phyloP scores from a whole-genome alignment of 2,329 filamentous ascomycete genomes.

The Decorospora gaudefroyi region DNA sequence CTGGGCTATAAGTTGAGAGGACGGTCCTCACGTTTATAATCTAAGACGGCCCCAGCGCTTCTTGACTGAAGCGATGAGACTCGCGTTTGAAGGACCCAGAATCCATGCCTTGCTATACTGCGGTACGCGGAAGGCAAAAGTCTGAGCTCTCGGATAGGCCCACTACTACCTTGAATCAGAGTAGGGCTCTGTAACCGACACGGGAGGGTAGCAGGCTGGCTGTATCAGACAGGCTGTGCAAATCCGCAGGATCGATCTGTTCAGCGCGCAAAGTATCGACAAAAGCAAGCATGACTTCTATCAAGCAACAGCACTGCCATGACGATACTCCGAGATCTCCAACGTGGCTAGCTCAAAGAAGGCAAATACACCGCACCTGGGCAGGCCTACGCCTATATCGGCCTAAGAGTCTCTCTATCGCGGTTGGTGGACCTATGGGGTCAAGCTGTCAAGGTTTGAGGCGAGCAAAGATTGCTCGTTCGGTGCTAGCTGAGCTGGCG shows the following conservation, averaged over 20 bases:
- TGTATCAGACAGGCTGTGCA: slow-evolving; percentile 3
- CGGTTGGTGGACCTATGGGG: slow-evolving; percentile 18
- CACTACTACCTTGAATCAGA: slow-evolving; percentile 12
- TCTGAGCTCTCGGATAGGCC: slow-evolving; percentile 23
- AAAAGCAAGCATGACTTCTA: slow-evolving; percentile 19
- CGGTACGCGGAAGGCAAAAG: slow-evolving; percentile 15
- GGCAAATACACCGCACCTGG: slow-evolving; percentile 23
- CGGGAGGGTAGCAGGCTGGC: slow-evolving; percentile 20
- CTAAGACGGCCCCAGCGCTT: slow-evolving; percentile 15
- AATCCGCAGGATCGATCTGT: slow-evolving; percentile 4
- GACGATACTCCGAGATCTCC: slow-evolving; percentile 14
- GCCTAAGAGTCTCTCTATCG: slow-evolving; percentile 4
- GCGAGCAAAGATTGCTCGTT: slow-evolving; percentile 31
- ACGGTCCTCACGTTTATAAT: slow-evolving; percentile 18
- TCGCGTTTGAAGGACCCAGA: slow-evolving; percentile 22
- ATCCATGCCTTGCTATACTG: slow-evolving; percentile 18
- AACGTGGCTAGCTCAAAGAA: slow-evolving; percentile 33
- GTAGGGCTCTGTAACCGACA: slow-evolving; percentile 21
- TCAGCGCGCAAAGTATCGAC: slow-evolving; percentile 4
- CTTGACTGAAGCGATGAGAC: slow-evolving; percentile 10
- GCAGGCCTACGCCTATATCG: slow-evolving; percentile 21
- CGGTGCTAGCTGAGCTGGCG: slow-evolving; percentile 39
- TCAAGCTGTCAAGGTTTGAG: slow-evolving; percentile 9
- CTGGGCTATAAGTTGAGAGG: slow-evolving; percentile 5
- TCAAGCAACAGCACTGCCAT: slow-evolving; percentile 21